A percentile compares a stretch with the other conserved stretches of the same genome.
Evolutionary conservation across 768 basidiomycete species (phyloP).

Genomic region (Podaxis pistillaris): DNA sequence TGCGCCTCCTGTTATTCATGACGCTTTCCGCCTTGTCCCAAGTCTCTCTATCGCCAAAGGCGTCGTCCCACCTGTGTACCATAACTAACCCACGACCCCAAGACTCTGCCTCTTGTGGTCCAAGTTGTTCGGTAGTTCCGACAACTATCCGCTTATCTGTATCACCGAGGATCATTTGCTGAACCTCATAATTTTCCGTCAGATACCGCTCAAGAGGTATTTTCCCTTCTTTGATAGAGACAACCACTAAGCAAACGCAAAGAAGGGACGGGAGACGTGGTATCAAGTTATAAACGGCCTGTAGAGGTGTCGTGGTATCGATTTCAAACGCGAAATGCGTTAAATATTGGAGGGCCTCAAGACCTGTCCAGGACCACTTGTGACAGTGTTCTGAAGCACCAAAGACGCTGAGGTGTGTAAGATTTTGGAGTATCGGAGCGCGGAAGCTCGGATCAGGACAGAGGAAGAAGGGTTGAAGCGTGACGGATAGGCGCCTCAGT

Average conservation of each 20-base stretch:
- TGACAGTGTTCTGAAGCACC: slow-evolving; percentile 5
- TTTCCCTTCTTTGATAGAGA: not conserved
- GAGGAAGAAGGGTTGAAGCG: slow-evolving; percentile 3
- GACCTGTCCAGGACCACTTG: slow-evolving; percentile 4
- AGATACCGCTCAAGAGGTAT: not conserved
- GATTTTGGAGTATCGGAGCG: slow-evolving; percentile 2
- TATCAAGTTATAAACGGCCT: slow-evolving; percentile 5
- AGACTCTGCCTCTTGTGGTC: not conserved
- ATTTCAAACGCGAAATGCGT: slow-evolving; percentile 11
- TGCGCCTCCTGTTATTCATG: not conserved
- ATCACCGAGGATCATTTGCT: slow-evolving; percentile 3
- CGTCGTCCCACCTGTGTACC: not conserved
- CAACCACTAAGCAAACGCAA: not conserved
- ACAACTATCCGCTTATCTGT: slow-evolving; percentile 8
- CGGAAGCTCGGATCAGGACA: slow-evolving; percentile 11
- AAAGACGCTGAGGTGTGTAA: slow-evolving; percentile 11
- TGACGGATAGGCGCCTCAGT: slow-evolving; percentile 7
- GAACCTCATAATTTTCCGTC: slow-evolving; percentile 4
- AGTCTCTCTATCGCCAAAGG: not conserved
- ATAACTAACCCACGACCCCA: not conserved
- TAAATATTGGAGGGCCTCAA: slow-evolving; percentile 1
- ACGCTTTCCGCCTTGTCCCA: slow-evolving; percentile 6
- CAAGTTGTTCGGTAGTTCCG: not conserved
- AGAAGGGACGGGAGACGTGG: slow-evolving; percentile 1
- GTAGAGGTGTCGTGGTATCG: slow-evolving; percentile 7